Conservation (phyloP, 2,329 filamentous ascomycete genomes). For the Aspergillus nomiae region DNA sequence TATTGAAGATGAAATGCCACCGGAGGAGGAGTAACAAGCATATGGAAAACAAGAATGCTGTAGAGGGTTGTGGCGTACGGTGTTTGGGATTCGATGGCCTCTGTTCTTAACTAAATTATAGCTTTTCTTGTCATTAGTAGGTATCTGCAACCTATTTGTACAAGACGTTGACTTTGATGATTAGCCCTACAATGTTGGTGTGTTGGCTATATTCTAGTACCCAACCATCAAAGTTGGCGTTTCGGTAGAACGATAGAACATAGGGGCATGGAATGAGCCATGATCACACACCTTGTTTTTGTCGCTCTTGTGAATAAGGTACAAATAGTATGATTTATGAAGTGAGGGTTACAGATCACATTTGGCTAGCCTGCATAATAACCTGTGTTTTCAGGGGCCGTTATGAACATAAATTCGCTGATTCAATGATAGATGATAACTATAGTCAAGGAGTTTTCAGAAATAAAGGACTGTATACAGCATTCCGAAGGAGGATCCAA, state of each 20-base stretch:
- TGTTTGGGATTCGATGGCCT: constrained; percentile 21
- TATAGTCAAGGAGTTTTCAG: neutral
- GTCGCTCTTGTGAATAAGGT: neutral
- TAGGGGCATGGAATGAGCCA: neutral
- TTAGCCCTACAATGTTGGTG: neutral
- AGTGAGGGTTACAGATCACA: neutral
- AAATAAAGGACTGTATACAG: neutral
- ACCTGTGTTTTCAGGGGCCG: neutral
- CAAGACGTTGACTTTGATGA: neutral
- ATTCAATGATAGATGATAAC: neutral
- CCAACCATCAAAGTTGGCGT: neutral
- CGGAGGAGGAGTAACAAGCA: constrained; percentile 79
- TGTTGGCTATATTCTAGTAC: neutral
- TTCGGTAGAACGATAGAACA: neutral
- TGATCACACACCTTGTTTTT: neutral
- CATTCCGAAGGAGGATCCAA: neutral
- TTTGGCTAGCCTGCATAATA: neutral
- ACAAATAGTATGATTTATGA: neutral
- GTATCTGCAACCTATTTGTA: neutral
- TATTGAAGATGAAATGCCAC: constrained; percentile 96
- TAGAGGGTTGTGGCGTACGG: constrained; percentile 23
- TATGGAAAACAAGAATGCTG: neutral
- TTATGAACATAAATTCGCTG: neutral
- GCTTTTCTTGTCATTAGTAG: neutral
- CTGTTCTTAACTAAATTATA: neutral